phyloP scores from a whole-genome alignment of 257 asterid genomes.

The Salvia hispanica region DNA sequence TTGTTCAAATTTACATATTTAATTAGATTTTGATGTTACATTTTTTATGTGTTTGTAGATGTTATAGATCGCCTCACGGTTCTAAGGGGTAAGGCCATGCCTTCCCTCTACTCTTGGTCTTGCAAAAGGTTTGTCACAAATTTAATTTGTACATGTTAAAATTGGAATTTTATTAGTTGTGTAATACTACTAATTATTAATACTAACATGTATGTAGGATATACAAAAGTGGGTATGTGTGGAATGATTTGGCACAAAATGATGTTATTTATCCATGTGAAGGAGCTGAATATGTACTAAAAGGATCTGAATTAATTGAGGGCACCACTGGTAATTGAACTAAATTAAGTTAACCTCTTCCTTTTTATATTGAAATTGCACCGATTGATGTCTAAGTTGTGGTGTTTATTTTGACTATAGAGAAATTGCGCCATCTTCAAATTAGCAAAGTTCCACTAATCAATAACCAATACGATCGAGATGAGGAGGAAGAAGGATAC shows the following conservation, averaged over 20 bases:
- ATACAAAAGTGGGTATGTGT: constrained; percentile 88
- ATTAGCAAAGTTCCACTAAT: constrained; percentile 11
- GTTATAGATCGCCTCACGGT: constrained; percentile 65
- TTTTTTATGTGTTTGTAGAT: constrained; percentile 40
- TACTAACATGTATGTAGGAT: constrained; percentile 43
- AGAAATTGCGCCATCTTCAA: constrained; percentile 50
- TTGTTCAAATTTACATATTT: background rate
- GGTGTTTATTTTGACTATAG: constrained; percentile 33
- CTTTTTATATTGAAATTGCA: background rate
- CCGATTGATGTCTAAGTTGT: background rate
- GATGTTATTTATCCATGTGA: constrained; percentile 75
- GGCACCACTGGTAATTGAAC: constrained; percentile 47
- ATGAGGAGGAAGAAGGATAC: constrained; percentile 44
- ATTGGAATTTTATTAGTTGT: background rate
- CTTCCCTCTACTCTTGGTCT: constrained; percentile 92
- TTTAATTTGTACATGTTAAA: too few relatives aligned
- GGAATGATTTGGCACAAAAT: constrained; percentile 81
- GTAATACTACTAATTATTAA: background rate
- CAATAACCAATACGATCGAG: constrained; percentile 22
- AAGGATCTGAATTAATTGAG: constrained; percentile 69
- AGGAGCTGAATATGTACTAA: constrained; percentile 85
- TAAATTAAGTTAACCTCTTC: too few relatives aligned
- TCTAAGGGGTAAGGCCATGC: constrained; percentile 85
- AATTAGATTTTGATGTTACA: background rate
- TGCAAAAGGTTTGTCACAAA: constrained; percentile 63